These are phyloP conservation scores for Cladosporium sp. DNA, from an alignment of 2,329 filamentous ascomycete species.

Conservation along the genomic window DNA sequence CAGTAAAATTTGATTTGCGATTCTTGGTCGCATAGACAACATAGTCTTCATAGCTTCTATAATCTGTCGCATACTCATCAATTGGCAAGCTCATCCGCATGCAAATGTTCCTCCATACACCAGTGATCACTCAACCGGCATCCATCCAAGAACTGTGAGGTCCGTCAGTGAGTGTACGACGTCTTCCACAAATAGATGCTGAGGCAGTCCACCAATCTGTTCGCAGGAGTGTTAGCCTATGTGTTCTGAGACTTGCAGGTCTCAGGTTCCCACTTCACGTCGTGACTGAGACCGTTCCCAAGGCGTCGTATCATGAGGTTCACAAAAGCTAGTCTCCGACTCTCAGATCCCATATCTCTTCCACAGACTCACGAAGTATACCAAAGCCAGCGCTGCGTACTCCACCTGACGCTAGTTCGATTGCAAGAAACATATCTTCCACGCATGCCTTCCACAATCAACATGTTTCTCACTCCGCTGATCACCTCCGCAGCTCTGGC, in stretches of 20 bases:
- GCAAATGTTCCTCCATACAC: background rate
- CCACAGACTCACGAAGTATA: background rate
- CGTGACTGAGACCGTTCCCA: background rate
- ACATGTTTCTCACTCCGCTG: background rate
- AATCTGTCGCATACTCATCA: background rate
- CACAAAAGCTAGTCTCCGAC: background rate
- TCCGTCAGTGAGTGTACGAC: too few species aligned
- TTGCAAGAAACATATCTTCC: background rate
- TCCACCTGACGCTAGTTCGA: background rate
- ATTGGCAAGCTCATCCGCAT: background rate
- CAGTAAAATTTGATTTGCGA: background rate
- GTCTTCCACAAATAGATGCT: background rate
- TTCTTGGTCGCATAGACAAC: background rate
- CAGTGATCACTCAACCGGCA: background rate
- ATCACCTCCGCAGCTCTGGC: background rate
- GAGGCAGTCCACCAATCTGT: background rate
- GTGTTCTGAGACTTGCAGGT: background rate
- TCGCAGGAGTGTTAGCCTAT: background rate
- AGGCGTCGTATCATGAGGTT: background rate
- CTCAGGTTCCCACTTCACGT: background rate
- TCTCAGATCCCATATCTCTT: background rate
- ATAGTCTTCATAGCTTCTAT: background rate
- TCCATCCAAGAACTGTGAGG: too few species aligned
- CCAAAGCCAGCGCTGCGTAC: background rate
- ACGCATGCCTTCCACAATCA: background rate